Evolutionary conservation across 2,329 filamentous ascomycete species (phyloP), one percentile per base, ranked within the genome.

Genomic region (Cladobotryum mycophilum): DNA sequence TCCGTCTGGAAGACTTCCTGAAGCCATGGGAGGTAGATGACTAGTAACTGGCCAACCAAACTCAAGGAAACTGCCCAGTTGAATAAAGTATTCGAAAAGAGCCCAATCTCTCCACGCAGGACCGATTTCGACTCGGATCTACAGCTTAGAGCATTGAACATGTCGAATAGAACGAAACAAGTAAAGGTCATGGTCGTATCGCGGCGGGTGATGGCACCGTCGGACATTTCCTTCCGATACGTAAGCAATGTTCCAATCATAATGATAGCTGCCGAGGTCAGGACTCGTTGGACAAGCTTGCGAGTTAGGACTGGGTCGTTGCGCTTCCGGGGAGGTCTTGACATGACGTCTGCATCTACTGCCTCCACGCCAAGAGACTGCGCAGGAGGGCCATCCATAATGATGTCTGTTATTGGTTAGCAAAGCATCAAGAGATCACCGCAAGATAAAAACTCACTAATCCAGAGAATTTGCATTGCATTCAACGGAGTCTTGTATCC

Each of bases 121-220:
- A 99, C 77, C 11, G 88, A 95, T 68, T 97, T 97, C 55, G 81
- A 84, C 65, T 96, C 91, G 7, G 88, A 95, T 44, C 93, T 88
- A 70, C 93, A 99, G 14, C 89, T 86, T 18, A 99, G 76, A 2
- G 93, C 93, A 69, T 99, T 97, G 76, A 97, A 96, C 93, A 99
- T 99, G 75, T 99, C 93, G 69, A 97, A 99, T 48, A 99, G 81
- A 42, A 99, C 93, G 65, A 99, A 99, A 70, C 91, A 96, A 5
- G 93, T 99, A 66, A 99, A 99, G 0, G 93, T 97, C 88, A 99
- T 96, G 56, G 93, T 99, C 2, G 93, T 99, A 70, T 99, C 93
- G 60, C 95, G 89, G 45, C 89, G 88, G 1, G 86, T 95, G 53
- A 97, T 88, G 52, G 85, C 75, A 49, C 89, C 85, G 64, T 95